Evolutionary conservation across 176 grass and related monocot species (phyloP).

Genomic region (Triticum aestivum): DNA sequence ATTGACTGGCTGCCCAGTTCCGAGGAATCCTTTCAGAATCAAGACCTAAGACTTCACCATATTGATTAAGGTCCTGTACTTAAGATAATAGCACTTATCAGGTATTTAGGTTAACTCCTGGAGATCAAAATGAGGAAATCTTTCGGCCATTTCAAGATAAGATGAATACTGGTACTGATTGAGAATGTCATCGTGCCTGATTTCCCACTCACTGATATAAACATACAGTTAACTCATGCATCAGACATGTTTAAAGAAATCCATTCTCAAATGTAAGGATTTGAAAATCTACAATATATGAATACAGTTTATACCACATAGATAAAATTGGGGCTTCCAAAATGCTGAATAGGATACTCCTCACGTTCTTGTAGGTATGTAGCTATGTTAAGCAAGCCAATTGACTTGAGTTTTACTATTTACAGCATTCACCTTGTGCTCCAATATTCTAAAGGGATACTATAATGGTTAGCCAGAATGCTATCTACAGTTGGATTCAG

Average conservation of each 20-base stretch:
- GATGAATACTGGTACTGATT: neutral
- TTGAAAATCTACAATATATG: neutral
- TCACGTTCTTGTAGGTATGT: neutral
- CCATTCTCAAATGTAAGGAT: neutral
- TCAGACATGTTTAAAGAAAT: neutral
- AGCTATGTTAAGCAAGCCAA: neutral
- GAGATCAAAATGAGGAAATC: neutral
- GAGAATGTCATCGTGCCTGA: neutral
- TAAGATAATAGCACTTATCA: constrained; percentile 15
- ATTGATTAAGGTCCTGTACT: constrained; percentile 52
- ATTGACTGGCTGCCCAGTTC: constrained; percentile 59
- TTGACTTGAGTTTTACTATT: neutral
- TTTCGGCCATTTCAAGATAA: neutral
- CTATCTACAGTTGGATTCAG: neutral
- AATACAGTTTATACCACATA: neutral
- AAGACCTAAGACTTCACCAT: constrained; percentile 62
- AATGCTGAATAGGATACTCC: neutral
- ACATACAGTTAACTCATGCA: neutral
- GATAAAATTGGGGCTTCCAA: neutral
- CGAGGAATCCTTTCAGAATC: constrained; percentile 72
- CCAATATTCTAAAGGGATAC: neutral
- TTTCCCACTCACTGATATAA: neutral
- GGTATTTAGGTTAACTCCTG: neutral
- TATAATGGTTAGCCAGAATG: neutral
- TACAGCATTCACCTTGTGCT: neutral